These are phyloP conservation scores for Alternaria sp. DNA, from an alignment of 2,329 filamentous ascomycete genomes.

Conservation along the genomic window DNA sequence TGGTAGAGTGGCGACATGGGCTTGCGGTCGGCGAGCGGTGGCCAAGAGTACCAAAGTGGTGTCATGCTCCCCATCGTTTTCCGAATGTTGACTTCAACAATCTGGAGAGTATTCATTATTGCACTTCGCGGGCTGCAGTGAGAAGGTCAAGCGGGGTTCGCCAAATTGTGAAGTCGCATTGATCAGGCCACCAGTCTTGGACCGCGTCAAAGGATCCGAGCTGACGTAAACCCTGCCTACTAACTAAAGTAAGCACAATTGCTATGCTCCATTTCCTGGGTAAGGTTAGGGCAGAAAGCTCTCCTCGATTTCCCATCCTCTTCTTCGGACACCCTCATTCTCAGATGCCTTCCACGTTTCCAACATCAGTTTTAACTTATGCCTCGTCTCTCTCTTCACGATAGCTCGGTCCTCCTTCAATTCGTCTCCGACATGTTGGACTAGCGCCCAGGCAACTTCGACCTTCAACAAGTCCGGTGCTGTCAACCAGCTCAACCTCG, in stretches of 20 bases:
- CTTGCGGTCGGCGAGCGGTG: background rate
- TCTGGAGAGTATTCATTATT: background rate
- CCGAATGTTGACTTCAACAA: background rate
- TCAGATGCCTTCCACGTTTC: slow-evolving; percentile 25
- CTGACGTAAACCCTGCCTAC: background rate
- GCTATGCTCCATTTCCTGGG: background rate
- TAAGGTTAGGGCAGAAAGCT: background rate
- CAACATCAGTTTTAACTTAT: slow-evolving; percentile 15
- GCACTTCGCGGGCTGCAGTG: background rate
- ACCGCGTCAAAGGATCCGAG: background rate
- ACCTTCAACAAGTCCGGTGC: slow-evolving; percentile 29
- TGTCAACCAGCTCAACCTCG: slow-evolving; percentile 28
- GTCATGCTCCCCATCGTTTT: background rate
- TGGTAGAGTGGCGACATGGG: background rate
- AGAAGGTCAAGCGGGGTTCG: background rate
- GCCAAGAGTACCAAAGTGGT: background rate
- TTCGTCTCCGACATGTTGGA: background rate
- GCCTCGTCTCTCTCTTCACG: background rate
- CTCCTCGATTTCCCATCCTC: slow-evolving; percentile 8
- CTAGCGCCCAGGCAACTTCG: slow-evolving; percentile 29
- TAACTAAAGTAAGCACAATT: background rate
- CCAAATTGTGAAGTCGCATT: background rate
- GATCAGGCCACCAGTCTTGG: background rate
- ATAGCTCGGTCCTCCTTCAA: background rate
- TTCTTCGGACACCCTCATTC: slow-evolving; percentile 35